phyloP scores from a whole-genome alignment of 257 asterid genomes.

The Leonotis leonurus region DNA sequence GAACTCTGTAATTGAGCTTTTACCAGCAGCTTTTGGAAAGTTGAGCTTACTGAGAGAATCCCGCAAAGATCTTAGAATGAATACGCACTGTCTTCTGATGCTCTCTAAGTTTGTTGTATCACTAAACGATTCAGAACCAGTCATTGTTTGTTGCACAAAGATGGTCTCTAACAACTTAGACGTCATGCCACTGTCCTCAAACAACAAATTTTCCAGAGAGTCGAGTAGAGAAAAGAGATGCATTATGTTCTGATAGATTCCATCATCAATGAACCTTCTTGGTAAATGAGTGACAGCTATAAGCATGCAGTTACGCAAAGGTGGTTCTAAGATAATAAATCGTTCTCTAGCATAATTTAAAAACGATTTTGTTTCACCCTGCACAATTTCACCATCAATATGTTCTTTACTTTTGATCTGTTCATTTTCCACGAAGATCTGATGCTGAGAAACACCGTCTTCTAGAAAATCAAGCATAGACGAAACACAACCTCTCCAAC shows the following conservation, averaged over 20 bases:
- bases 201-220: slow-evolving; percentile 25
- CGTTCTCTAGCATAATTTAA: slow-evolving; percentile 30
- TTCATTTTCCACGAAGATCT: slow-evolving; percentile 28
- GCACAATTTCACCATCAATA: neutral
- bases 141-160: slow-evolving; percentile 4
- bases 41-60: slow-evolving; percentile 18
- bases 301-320: slow-evolving; percentile 27
- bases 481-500: slow-evolving; percentile 28
- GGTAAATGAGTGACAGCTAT: slow-evolving; percentile 38
- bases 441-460: slow-evolving; percentile 27
- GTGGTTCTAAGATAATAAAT: slow-evolving; percentile 18
- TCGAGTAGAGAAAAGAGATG: slow-evolving; percentile 25
- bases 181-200: slow-evolving; percentile 19
- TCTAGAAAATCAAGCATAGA: slow-evolving; percentile 35
- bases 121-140: neutral
- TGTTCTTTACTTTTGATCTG: neutral
- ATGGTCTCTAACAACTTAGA: slow-evolving; percentile 25
- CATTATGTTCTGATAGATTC: slow-evolving; percentile 15
- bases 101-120: slow-evolving; percentile 11
- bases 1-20: slow-evolving; percentile 7
- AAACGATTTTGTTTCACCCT: slow-evolving; percentile 12
- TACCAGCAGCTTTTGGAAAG: slow-evolving; percentile 22
- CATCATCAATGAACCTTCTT: slow-evolving; percentile 26
- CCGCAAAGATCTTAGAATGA: slow-evolving; percentile 22
- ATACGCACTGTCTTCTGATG: slow-evolving; percentile 22